Conservation (phyloP, 2,329 filamentous ascomycete species). For the Ophiostoma perfectum region DNA sequence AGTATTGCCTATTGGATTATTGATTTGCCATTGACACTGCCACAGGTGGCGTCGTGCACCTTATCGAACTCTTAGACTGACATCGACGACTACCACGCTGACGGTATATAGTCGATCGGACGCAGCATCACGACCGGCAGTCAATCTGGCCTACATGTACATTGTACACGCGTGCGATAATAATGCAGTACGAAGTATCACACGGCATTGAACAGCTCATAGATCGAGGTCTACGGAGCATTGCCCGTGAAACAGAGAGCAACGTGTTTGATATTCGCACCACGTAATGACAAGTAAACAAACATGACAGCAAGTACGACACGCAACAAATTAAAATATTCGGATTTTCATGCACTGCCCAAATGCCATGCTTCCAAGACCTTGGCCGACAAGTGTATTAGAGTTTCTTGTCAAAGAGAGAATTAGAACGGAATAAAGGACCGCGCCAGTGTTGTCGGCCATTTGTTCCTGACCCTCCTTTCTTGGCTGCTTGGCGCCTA, state of each 20-base stretch:
- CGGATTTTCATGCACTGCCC: conserved; percentile 19
- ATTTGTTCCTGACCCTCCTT: conserved; percentile 6
- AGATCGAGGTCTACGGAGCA: neutral
- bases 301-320: too few relatives aligned
- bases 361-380: conserved; percentile 23
- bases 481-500: conserved; percentile 3
- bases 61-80: neutral
- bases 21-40: neutral
- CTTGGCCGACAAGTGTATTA: conserved; percentile 16
- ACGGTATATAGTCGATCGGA: conserved; percentile 1
- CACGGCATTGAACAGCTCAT: neutral
- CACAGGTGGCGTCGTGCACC: neutral
- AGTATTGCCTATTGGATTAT: neutral
- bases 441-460: conserved; percentile 8
- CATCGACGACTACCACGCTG: neutral
- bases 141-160: neutral
- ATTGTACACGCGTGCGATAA: neutral
- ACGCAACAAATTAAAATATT: neutral
- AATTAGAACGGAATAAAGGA: neutral
- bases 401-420: neutral
- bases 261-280: neutral
- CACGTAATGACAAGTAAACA: neutral
- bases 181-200: neutral
- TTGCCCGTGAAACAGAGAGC: neutral
- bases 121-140: neutral